A percentile compares a stretch with the other conserved stretches of the same genome.
Conservation (phyloP, 352 stramenopile genomes). For the Globisporangium middletonii region DNA sequence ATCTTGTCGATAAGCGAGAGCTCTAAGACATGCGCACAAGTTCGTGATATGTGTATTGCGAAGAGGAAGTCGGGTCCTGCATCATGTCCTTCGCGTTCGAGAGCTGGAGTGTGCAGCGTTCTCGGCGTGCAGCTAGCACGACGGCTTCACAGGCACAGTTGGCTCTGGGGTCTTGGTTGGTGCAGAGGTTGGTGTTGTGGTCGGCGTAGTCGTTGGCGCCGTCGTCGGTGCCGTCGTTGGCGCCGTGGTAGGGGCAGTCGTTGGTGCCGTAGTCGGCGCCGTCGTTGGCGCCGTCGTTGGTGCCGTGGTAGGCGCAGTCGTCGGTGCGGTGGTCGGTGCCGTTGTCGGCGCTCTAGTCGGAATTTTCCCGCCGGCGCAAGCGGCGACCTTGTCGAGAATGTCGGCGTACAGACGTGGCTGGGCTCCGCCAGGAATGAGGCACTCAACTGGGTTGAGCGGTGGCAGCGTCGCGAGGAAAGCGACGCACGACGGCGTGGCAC, state of each 20-base stretch:
- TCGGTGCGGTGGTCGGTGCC: background rate
- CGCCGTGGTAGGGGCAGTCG: background rate
- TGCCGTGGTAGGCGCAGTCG: background rate
- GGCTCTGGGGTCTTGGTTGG: background rate
- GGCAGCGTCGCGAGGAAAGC: conserved; percentile 4
- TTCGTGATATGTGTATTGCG: too few relatives aligned
- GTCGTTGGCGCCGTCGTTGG: background rate
- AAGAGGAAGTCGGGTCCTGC: too few relatives aligned
- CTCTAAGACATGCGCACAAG: too few relatives aligned
- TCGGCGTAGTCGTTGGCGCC: background rate
- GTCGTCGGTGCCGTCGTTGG: background rate
- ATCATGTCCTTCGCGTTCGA: too few relatives aligned
- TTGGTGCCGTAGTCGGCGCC: background rate
- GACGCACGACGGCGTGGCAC: background rate
- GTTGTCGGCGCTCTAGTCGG: background rate
- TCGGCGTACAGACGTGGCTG: background rate
- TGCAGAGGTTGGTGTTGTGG: too few relatives aligned
- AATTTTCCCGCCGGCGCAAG: background rate
- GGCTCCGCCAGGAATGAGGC: conserved; percentile 1
- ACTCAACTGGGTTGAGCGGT: conserved; percentile 4
- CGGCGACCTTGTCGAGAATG: background rate
- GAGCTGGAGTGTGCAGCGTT: too few relatives aligned
- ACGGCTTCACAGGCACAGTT: background rate
- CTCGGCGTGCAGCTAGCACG: background rate
- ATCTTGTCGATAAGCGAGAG: too few relatives aligned